Evolutionary conservation across 768 basidiomycete species (phyloP), one percentile per base, ranked within the genome.

Genomic region (Boletus coccyginus): DNA sequence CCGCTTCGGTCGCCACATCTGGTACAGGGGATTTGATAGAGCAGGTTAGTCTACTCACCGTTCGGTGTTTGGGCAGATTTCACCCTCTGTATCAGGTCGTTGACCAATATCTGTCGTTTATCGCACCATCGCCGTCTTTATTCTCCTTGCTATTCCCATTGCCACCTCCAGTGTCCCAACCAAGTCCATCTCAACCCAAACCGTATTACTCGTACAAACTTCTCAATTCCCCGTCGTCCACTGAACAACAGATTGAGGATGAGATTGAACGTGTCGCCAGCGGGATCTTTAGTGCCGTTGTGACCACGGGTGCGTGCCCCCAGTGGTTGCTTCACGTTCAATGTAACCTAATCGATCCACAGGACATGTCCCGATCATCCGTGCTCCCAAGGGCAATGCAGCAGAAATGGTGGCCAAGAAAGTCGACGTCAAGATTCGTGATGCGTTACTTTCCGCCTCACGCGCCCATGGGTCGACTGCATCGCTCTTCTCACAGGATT

Each of bases 321-420:
- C 12, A 19, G 5, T 16, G 41, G 31, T 4, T 50, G 11, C 54
- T 17, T 33, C 29, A 36, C n/a, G 2, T 10, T 46, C n/a, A 21
- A 14, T 32, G 3, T 17, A 31, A 49, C 39, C 49, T 48, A 47
- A 53, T 49, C 12, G 33, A 48, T 35, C n/a, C 27, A 51, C 53
- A 94, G 94, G 91, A 2, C 89, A 92, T 63, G 89, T 96, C 21
- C 97, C 97, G 11, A 90, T 94, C 67, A 98, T 99, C 56, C 88
- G 97, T 33, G 88, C 91, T 55, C 97, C 97, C 21, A 78, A 88
- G 70, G 96, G 96, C 1, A 98, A 98, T 71, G 97, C 97, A 6
- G 97, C 95, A 19, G 97, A 99, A 73, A 97, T 98, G 95, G 87
- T 98, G n/a, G 95, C 95, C 10, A 89, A 94, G 74, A 97, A 92